Percentiles rank a stretch among this genome's conserved stretches.
Conservation (phyloP, 768 basidiomycete species). For the Podaxis sp. region DNA sequence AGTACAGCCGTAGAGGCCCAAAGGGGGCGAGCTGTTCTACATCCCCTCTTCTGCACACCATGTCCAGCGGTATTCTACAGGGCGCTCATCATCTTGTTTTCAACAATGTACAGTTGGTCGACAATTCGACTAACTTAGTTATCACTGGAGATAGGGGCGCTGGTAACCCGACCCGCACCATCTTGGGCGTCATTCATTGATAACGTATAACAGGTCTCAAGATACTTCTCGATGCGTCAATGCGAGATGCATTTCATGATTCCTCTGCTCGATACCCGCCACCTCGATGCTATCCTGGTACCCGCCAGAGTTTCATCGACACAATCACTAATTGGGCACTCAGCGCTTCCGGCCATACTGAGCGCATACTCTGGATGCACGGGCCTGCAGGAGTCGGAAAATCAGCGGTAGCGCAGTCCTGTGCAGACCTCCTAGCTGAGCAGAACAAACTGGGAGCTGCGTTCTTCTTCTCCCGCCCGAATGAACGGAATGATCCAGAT, state of each 20-base stretch:
- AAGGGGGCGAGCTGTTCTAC: not conserved
- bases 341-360: not conserved
- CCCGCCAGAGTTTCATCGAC: not conserved
- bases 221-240: not conserved
- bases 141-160: not conserved
- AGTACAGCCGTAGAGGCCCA: no score
- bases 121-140: not conserved
- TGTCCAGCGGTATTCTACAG: not conserved
- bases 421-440: not conserved
- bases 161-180: not conserved
- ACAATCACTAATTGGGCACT: not conserved
- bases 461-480: constrained; percentile 8
- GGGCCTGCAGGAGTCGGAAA: constrained; percentile 7
- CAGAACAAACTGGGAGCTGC: not conserved
- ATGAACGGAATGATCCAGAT: not conserved
- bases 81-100: not conserved
- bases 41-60: not conserved
- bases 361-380: not conserved
- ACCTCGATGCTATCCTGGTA: not conserved
- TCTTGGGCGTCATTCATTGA: not conserved
- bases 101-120: not conserved
- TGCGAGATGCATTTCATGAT: not conserved
- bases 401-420: not conserved
- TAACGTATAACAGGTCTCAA: not conserved
- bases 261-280: not conserved